A percentile compares a stretch with the other conserved stretches of the same genome.
Evolutionary conservation across 495 filamentous ascomycete species (phyloP).

Genomic region (Aspergillus sclerotiicarbonarius): DNA sequence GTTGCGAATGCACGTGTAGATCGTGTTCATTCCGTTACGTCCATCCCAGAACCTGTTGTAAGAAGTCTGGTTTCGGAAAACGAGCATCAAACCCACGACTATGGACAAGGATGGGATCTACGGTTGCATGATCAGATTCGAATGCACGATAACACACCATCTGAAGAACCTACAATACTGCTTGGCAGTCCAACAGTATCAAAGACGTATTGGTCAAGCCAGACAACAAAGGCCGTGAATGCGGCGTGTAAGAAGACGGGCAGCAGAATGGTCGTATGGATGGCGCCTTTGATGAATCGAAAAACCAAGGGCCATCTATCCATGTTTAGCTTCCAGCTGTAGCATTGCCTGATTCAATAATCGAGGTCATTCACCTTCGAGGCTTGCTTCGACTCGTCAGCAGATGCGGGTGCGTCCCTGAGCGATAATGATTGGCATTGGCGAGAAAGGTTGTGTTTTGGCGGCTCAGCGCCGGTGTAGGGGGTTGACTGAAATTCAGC

Average conservation of each 20-base stretch:
- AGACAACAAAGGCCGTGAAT: slow-evolving; percentile 63
- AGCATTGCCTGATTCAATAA: neutral
- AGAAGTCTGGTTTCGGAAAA: slow-evolving; percentile 71
- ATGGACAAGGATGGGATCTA: slow-evolving; percentile 75
- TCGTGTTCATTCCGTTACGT: slow-evolving; percentile 55
- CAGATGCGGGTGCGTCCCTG: slow-evolving; percentile 38
- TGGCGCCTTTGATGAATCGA: slow-evolving; percentile 73
- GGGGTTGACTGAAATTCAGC: slow-evolving; percentile 38
- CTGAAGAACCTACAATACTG: slow-evolving; percentile 51
- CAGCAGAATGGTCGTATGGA: slow-evolving; percentile 63
- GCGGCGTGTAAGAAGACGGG: slow-evolving; percentile 63
- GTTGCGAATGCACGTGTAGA: slow-evolving; percentile 62
- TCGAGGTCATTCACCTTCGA: slow-evolving; percentile 37
- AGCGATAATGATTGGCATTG: slow-evolving; percentile 31
- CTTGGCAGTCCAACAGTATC: slow-evolving; percentile 59
- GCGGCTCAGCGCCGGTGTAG: slow-evolving; percentile 38
- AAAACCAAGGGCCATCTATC: slow-evolving; percentile 69
- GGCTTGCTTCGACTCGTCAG: slow-evolving; percentile 56
- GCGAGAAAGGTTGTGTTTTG: slow-evolving; percentile 30
- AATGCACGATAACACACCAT: neutral
- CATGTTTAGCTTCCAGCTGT: neutral
- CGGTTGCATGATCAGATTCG: neutral
- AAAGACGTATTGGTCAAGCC: slow-evolving; percentile 55
- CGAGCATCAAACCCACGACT: slow-evolving; percentile 77
- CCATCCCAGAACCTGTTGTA: slow-evolving; percentile 76